These are phyloP conservation scores for Blechomonas ayalai DNA, from an alignment of 208 protist genomes.

Conservation along the genomic window DNA sequence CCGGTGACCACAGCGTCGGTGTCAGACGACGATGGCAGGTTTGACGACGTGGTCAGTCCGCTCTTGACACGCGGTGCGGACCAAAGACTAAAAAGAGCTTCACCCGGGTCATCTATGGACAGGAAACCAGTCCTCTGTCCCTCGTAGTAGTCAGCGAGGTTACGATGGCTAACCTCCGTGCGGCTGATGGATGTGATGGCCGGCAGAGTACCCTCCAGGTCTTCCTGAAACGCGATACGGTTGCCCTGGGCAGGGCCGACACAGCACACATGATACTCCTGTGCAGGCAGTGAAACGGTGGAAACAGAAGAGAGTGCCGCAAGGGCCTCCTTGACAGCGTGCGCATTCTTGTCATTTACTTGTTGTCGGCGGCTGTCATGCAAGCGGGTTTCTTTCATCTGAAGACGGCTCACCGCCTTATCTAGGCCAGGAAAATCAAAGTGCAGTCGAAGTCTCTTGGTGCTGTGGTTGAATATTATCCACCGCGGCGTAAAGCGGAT, in stretches of 20 bases:
- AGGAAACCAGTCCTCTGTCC: constrained; percentile 47
- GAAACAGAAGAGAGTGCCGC: constrained; percentile 25
- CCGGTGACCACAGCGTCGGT: constrained; percentile 59
- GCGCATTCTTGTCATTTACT: background rate
- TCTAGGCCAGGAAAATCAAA: constrained; percentile 35
- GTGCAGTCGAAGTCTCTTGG: constrained; percentile 45
- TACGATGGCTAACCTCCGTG: constrained; percentile 24
- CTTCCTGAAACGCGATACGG: constrained; percentile 41
- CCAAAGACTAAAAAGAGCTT: constrained; percentile 73
- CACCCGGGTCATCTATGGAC: constrained; percentile 46
- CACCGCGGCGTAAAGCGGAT: constrained; percentile 67
- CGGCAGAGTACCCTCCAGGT: constrained; percentile 49
- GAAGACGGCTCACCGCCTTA: constrained; percentile 8
- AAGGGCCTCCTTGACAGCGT: constrained; percentile 9
- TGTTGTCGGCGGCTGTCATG: constrained; percentile 8
- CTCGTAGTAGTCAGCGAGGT: constrained; percentile 50
- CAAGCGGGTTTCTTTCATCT: constrained; percentile 7
- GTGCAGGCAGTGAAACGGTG: constrained; percentile 42
- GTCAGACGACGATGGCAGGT: too few species aligned
- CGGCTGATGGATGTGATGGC: constrained; percentile 10
- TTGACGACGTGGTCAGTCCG: constrained; percentile 12
- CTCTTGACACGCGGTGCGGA: constrained; percentile 37
- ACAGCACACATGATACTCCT: constrained; percentile 75
- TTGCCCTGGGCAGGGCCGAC: constrained; percentile 61
- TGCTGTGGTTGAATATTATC: constrained; percentile 69